phyloP scores from a whole-genome alignment of 805 yeast genomes.

The Clavispora asparagi region DNA sequence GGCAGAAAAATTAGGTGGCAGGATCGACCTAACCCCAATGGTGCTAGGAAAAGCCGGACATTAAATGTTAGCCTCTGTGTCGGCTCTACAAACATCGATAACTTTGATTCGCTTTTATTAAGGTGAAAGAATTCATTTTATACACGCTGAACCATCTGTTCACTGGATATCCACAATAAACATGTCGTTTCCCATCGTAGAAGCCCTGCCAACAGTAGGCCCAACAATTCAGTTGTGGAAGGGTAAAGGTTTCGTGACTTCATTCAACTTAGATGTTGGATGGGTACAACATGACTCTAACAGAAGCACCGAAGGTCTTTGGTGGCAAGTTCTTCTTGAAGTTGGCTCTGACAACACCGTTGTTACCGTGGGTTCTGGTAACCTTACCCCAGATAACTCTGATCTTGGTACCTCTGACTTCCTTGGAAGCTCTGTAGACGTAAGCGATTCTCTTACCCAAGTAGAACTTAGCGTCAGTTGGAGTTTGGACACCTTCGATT shows the following conservation, averaged over 20 bases:
- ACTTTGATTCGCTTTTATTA: conserved; percentile 1
- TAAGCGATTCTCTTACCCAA: conserved; percentile 99
- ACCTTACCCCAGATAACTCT: conserved; percentile 99
- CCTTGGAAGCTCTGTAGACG: conserved; percentile 98
- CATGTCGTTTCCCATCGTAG: conserved; percentile 2
- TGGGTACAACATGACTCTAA: conserved; percentile 99
- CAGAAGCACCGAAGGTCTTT: conserved; percentile 99
- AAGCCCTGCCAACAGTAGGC: conserved; percentile 2
- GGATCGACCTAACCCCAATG: too few relatives aligned
- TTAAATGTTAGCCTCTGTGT: not conserved
- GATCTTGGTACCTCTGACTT: conserved; percentile 97
- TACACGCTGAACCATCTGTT: conserved; percentile 13
- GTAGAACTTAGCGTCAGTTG: conserved; percentile 98
- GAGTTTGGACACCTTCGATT: conserved; percentile 90
- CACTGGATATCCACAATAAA: conserved; percentile 1
- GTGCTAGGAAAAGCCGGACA: too few relatives aligned
- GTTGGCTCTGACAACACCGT: conserved; percentile 97
- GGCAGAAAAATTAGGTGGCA: too few relatives aligned
- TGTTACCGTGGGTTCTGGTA: conserved; percentile 98
- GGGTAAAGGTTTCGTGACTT: conserved; percentile 4
- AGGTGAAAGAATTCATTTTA: conserved; percentile 14
- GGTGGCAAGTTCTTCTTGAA: conserved; percentile 99
- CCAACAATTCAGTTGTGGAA: conserved; percentile 9
- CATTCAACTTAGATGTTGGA: conserved; percentile 81
- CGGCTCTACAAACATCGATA: not conserved